Conservation (phyloP, 306 rosid genomes). For the Nissolia schottii region DNA sequence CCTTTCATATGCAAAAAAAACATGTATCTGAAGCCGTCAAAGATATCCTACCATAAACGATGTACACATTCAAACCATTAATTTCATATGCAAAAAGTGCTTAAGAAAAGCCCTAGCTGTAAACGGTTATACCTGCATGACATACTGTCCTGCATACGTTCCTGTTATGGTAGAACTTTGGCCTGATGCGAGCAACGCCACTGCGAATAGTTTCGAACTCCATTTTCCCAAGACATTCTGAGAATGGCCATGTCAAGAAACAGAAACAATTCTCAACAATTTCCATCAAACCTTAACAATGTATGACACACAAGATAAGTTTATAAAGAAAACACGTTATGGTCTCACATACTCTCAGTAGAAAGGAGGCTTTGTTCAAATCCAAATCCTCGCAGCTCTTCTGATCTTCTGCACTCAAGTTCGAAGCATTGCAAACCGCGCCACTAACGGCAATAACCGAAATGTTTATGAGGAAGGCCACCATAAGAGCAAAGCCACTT, state of each 20-base stretch:
- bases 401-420: conserved; percentile 53
- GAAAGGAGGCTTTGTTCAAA: conserved; percentile 78
- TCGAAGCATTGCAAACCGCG: conserved; percentile 66
- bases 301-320: neutral
- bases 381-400: conserved; percentile 64
- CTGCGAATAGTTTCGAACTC: conserved; percentile 80
- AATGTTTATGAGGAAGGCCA: conserved; percentile 73
- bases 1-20: neutral
- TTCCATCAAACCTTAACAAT: neutral
- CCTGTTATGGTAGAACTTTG: conserved; percentile 95
- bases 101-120: too few relatives aligned
- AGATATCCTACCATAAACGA: too few relatives aligned
- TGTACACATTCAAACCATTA: too few relatives aligned
- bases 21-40: too few relatives aligned
- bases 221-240: conserved; percentile 87
- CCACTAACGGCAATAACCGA: conserved; percentile 84
- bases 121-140: conserved; percentile 68
- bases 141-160: conserved; percentile 88
- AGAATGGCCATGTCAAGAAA: neutral
- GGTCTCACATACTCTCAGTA: conserved; percentile 50
- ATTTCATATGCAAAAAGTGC: too few relatives aligned
- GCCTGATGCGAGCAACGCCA: conserved; percentile 86
- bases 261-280: neutral
- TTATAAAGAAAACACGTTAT: neutral
- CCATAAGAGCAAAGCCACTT: conserved; percentile 76